A percentile compares a stretch with the other conserved stretches of the same genome.
Conservation (phyloP, 371 early-diverging fungal genomes). For the Mortierella sp. region DNA sequence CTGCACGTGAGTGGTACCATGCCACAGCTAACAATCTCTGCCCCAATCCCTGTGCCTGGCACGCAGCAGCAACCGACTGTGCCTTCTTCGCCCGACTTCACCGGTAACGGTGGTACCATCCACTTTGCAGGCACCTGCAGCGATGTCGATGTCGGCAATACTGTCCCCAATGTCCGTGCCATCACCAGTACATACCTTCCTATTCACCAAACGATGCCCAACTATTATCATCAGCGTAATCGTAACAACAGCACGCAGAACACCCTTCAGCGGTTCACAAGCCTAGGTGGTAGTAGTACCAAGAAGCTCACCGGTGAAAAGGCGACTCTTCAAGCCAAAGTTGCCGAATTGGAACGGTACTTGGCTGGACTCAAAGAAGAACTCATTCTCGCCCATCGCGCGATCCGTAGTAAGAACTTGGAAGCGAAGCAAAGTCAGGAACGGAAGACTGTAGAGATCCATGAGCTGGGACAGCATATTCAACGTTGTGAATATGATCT, state of each 20-base stretch:
- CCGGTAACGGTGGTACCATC: slow-evolving; percentile 1
- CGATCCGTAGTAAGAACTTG: slow-evolving; percentile 28
- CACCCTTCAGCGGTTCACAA: slow-evolving; percentile 29
- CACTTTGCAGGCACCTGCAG: slow-evolving; percentile 2
- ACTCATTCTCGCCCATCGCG: slow-evolving; percentile 27
- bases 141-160: neutral
- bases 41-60: slow-evolving; percentile 42
- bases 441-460: slow-evolving; percentile 41
- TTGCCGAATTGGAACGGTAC: slow-evolving; percentile 45
- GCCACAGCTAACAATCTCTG: slow-evolving; percentile 26
- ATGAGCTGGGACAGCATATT: slow-evolving; percentile 41
- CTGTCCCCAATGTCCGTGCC: neutral
- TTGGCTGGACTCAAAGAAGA: slow-evolving; percentile 48
- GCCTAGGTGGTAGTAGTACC: slow-evolving; percentile 19
- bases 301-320: slow-evolving; percentile 40
- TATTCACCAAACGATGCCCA: neutral
- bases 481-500: slow-evolving; percentile 39
- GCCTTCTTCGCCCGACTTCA: slow-evolving; percentile 10
- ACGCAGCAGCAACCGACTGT: slow-evolving; percentile 29
- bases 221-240: neutral
- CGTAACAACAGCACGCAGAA: slow-evolving; percentile 6
- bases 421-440: slow-evolving; percentile 28
- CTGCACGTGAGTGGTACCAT: too few relatives aligned
- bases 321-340: slow-evolving; percentile 23
- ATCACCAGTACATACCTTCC: neutral